A percentile compares a stretch with the other conserved stretches of the same genome.
Conservation (phyloP, 768 basidiomycete species). For the Floccularia luteovirens region DNA sequence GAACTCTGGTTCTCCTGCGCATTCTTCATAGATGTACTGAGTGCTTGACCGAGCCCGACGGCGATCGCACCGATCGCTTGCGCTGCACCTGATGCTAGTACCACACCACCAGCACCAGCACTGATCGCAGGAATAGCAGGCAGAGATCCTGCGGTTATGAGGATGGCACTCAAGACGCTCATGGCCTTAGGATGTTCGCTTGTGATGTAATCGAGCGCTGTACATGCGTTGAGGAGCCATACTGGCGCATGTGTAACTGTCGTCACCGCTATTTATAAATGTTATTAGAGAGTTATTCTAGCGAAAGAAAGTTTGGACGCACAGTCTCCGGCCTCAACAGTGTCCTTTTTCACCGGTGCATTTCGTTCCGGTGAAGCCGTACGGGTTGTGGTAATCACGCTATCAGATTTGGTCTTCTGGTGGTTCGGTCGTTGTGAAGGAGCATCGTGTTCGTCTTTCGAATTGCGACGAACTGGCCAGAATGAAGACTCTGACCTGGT, state of each 20-base stretch:
- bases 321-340: conserved; percentile 9
- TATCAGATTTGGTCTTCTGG: conserved; percentile 21
- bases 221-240: conserved; percentile 74
- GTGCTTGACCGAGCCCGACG: conserved; percentile 56
- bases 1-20: conserved; percentile 15
- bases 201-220: conserved; percentile 66
- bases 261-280: conserved; percentile 18
- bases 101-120: conserved; percentile 63
- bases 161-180: conserved; percentile 68
- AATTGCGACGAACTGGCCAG: conserved; percentile 20
- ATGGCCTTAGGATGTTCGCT: conserved; percentile 70
- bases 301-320: too few relatives aligned
- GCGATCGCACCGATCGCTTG: conserved; percentile 79
- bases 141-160: conserved; percentile 72
- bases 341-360: conserved; percentile 17
- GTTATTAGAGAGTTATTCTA: conserved; percentile 5
- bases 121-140: conserved; percentile 65
- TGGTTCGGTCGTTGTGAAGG: conserved; percentile 14
- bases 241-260: conserved; percentile 55
- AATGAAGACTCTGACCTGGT: conserved; percentile 18
- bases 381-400: conserved; percentile 12
- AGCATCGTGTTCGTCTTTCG: conserved; percentile 20
- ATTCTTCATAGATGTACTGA: conserved; percentile 26
- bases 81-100: conserved; percentile 65
- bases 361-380: conserved; percentile 13